phyloP scores from a whole-genome alignment of 2,329 filamentous ascomycete genomes.

The Penicillium sp. region DNA sequence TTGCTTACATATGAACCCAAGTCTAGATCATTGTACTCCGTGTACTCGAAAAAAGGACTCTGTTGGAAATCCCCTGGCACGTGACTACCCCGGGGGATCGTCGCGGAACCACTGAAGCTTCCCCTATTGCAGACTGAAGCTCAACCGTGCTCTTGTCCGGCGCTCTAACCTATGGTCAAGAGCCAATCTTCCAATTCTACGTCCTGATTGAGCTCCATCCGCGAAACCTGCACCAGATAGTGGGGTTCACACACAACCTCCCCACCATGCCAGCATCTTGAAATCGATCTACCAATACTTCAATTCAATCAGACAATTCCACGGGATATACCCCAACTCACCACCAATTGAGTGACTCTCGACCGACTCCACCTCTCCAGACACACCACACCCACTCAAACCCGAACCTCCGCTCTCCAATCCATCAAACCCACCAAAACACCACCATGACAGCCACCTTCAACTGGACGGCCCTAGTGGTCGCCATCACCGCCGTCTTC shows the following conservation, averaged over 20 bases:
- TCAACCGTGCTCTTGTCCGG: slow-evolving; percentile 24
- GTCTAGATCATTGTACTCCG: too few relatives aligned
- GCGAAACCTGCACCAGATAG: neutral
- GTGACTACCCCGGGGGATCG: slow-evolving; percentile 19
- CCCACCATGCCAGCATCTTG: slow-evolving; percentile 18
- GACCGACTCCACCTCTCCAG: neutral
- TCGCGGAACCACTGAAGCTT: slow-evolving; percentile 16
- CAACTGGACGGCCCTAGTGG: slow-evolving; percentile 30
- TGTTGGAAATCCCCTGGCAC: slow-evolving; percentile 6
- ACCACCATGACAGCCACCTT: slow-evolving; percentile 22
- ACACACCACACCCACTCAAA: neutral
- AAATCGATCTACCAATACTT: slow-evolving; percentile 1
- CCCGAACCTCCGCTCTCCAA: neutral
- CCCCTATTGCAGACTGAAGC: slow-evolving; percentile 19
- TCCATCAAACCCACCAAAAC: slow-evolving; percentile 1
- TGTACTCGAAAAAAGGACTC: too few relatives aligned
- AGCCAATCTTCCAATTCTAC: neutral
- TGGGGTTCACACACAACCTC: slow-evolving; percentile 14
- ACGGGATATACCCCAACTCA: neutral
- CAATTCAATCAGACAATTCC: slow-evolving; percentile 4
- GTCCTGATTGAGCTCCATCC: neutral
- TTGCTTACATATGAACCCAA: too few relatives aligned
- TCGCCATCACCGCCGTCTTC: slow-evolving; percentile 44
- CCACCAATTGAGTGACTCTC: neutral
- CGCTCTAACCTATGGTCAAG: neutral